phyloP scores from a whole-genome alignment of 2,329 filamentous ascomycete genomes.

The Huntiella omanensis region DNA sequence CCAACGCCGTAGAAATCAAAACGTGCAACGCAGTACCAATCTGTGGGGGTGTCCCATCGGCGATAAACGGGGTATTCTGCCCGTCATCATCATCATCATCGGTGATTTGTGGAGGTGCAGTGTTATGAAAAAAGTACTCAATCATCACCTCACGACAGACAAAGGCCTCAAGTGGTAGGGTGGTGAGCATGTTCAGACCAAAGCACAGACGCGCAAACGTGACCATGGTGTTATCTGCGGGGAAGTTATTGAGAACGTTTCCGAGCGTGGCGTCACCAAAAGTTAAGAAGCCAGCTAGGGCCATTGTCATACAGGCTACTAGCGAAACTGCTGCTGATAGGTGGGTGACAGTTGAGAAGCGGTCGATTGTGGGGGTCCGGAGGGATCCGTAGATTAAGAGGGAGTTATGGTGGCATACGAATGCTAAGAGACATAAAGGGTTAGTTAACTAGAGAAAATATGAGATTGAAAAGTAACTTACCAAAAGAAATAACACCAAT shows the following conservation, averaged over 20 bases:
- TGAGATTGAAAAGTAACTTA: conserved; percentile 22
- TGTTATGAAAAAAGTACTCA: conserved; percentile 48
- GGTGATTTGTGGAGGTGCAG: not conserved
- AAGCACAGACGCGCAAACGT: conserved; percentile 91
- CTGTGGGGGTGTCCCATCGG: conserved; percentile 9
- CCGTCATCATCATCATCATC: conserved; percentile 3
- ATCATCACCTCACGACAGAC: conserved; percentile 95
- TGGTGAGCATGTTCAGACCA: conserved; percentile 96
- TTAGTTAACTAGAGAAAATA: not conserved
- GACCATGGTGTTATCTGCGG: conserved; percentile 74
- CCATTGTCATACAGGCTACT: conserved; percentile 78
- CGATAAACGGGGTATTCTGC: conserved; percentile 9
- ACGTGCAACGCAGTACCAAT: conserved; percentile 55
- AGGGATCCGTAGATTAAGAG: conserved; percentile 94
- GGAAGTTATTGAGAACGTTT: conserved; percentile 97
- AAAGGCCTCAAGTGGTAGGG: conserved; percentile 87
- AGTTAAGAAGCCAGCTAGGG: conserved; percentile 71
- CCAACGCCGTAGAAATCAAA: conserved; percentile 65
- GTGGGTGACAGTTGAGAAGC: conserved; percentile 84
- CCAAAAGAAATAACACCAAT: conserved; percentile 97
- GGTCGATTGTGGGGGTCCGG: conserved; percentile 83
- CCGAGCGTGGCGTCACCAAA: conserved; percentile 85
- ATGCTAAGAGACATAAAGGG: conserved; percentile 23
- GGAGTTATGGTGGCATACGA: conserved; percentile 78
- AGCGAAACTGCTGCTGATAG: conserved; percentile 82